A percentile compares a stretch with the other conserved stretches of the same genome.
phyloP scores from a whole-genome alignment of 495 filamentous ascomycete genomes.

The Immersiella caudata region DNA sequence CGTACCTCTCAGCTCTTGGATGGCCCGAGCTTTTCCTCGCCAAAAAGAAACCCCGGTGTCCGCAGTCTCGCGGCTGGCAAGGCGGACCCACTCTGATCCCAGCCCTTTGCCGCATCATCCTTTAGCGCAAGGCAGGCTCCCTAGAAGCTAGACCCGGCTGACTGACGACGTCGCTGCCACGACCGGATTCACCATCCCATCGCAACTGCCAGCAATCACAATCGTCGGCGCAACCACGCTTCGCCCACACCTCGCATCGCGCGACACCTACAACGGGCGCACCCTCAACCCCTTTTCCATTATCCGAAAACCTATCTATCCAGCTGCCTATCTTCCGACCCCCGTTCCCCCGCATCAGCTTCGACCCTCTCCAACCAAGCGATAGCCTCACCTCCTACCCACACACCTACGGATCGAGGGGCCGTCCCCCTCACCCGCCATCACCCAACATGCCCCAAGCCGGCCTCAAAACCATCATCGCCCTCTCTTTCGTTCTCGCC shows the following conservation, averaged over 20 bases:
- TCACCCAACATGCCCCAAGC: conserved; percentile 69
- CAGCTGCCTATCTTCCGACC: not conserved
- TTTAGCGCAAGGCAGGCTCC: not conserved
- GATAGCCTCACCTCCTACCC: not conserved
- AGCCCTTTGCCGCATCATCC: not conserved
- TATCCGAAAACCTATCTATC: not conserved
- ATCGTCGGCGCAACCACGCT: conserved; percentile 17
- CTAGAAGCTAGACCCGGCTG: not conserved
- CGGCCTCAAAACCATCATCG: conserved; percentile 97
- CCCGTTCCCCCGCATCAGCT: not conserved
- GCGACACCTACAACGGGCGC: not conserved
- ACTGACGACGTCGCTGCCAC: conserved; percentile 28
- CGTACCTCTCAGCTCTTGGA: conserved; percentile 24
- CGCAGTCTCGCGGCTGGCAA: conserved; percentile 23
- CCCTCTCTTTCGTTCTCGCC: conserved; percentile 96
- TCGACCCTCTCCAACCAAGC: not conserved
- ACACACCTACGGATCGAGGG: not conserved
- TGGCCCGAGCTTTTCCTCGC: conserved; percentile 11
- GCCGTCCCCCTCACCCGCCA: conserved; percentile 1
- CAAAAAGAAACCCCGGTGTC: conserved; percentile 14
- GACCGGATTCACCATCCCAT: conserved; percentile 21
- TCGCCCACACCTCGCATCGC: not conserved
- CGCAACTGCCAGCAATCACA: not conserved
- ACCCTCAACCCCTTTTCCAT: not conserved
- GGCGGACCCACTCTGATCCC: conserved; percentile 20